Evolutionary conservation across 768 basidiomycete genomes (phyloP).

Genomic region (Pulveroboletus ravenelii): DNA sequence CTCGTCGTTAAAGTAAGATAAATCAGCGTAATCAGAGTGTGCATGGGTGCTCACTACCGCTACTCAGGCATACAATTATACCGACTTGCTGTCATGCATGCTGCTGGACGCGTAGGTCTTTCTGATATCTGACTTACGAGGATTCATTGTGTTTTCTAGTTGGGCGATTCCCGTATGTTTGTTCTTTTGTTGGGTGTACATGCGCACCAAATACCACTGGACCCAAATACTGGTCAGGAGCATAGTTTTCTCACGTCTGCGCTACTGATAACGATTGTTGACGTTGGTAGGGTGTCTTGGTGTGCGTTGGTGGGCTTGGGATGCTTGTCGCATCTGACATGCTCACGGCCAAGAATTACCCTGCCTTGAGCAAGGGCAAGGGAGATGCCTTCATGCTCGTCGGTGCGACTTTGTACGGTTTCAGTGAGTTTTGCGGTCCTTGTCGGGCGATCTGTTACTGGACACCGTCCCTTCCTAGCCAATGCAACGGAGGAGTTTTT

Average conservation of each 20-base stretch:
- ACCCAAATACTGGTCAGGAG: slow-evolving; percentile 66
- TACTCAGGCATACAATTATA: slow-evolving; percentile 73
- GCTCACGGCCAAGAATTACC: slow-evolving; percentile 71
- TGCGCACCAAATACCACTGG: slow-evolving; percentile 78
- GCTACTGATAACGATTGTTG: background rate
- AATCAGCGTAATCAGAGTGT: background rate
- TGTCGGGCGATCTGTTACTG: background rate
- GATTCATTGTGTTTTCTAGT: slow-evolving; percentile 30
- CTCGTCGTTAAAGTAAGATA: slow-evolving; percentile 64
- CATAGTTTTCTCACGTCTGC: background rate
- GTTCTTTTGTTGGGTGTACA: slow-evolving; percentile 78
- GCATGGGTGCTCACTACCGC: background rate
- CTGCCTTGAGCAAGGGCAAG: slow-evolving; percentile 60
- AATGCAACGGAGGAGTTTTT: slow-evolving; percentile 89
- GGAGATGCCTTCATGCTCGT: slow-evolving; percentile 86
- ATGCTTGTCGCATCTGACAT: slow-evolving; percentile 77
- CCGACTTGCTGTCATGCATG: slow-evolving; percentile 85
- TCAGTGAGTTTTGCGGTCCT: slow-evolving; percentile 50
- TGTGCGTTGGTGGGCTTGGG: slow-evolving; percentile 73
- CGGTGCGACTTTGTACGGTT: slow-evolving; percentile 81
- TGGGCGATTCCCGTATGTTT: slow-evolving; percentile 90
- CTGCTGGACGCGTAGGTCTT: slow-evolving; percentile 74
- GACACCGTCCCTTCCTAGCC: slow-evolving; percentile 38
- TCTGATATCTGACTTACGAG: background rate
- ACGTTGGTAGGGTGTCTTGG: slow-evolving; percentile 53